Base-by-base conservation (phyloP, 106 monocot genomes). In the Vanilla planifolia region DNA sequence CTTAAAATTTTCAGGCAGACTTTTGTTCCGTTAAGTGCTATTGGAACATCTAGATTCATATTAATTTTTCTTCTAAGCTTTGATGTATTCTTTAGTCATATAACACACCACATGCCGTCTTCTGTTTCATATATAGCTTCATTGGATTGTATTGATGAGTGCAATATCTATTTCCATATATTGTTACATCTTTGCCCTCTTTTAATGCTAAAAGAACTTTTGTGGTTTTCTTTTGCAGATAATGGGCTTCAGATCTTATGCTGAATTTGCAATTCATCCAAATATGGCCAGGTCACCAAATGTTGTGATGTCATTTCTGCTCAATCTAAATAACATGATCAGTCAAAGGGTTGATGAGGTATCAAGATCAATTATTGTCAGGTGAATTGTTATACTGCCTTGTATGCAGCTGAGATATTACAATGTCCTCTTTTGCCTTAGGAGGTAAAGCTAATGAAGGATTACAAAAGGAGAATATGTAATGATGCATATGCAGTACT, bases 171-270 rank as follows among this genome's bases (percentile, higher is more conserved):
- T n/a, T n/a, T n/a, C n/a, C n/a, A n/a, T n/a, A n/a, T n/a, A n/a
- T n/a, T n/a, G n/a, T n/a, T n/a, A n/a, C n/a, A n/a, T n/a, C n/a
- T n/a, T n/a, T n/a, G n/a, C n/a, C n/a, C n/a, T n/a, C n/a, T n/a
- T n/a, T n/a, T n/a, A n/a, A n/a, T n/a, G n/a, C n/a, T n/a, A n/a
- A n/a, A n/a, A n/a, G n/a, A n/a, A n/a, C n/a, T n/a, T n/a, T n/a
- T n/a, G n/a, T 53, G 53, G 51, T 53, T 53, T n/a, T 16, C 29
- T 15, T 53, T 9, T 77, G 63, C 73, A 96, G 91, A 75, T 84
- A 67, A 79, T 96, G 84, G 87, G 91, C 4, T 96, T 74, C 61
- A 87, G 77, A 73, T 87, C 82, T 45, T 96, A 81, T 77, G 66
- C 84, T 65, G 90, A 96, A 34, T 96, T 96, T 73, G 83, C 90